These are phyloP conservation scores for Buxus sempervirens DNA, from an alignment of 164 flowering plant species.

Conservation along the genomic window DNA sequence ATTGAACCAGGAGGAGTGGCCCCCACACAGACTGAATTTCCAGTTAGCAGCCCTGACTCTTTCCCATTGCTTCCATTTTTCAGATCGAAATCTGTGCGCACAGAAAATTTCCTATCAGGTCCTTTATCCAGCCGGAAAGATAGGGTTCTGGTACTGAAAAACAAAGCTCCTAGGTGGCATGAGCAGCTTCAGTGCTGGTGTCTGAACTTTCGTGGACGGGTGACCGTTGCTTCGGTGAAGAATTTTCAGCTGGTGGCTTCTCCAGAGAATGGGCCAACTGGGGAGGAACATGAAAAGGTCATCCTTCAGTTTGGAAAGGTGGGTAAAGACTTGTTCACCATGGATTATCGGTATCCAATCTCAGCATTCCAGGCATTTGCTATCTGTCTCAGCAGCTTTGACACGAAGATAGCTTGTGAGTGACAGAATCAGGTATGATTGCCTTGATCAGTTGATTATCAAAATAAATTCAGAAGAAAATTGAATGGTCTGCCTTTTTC, in stretches of 20 bases:
- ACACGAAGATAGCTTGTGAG: constrained; percentile 82
- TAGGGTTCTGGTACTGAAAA: constrained; percentile 45
- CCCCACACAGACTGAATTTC: constrained; percentile 63
- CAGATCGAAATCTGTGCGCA: constrained; percentile 45
- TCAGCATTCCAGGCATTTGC: constrained; percentile 83
- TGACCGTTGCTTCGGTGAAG: constrained; percentile 81
- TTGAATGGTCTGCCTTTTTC: not conserved
- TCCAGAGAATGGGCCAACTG: constrained; percentile 37
- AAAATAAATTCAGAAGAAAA: not conserved
- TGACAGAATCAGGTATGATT: constrained; percentile 32
- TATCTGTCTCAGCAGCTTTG: constrained; percentile 83
- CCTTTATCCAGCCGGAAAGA: constrained; percentile 37
- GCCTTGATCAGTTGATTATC: no score
- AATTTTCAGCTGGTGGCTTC: constrained; percentile 77
- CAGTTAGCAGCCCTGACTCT: constrained; percentile 33
- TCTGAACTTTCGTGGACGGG: constrained; percentile 72
- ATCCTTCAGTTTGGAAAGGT: constrained; percentile 78
- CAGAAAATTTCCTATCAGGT: constrained; percentile 34
- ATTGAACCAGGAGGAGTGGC: constrained; percentile 65
- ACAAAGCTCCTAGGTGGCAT: constrained; percentile 85
- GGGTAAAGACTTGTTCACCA: constrained; percentile 74
- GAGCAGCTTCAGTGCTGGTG: constrained; percentile 91
- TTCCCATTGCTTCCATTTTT: constrained; percentile 47
- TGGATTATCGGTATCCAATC: constrained; percentile 76
- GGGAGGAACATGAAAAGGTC: constrained; percentile 57